phyloP scores from a whole-genome alignment of 2,329 filamentous ascomycete species.

The Delphinella strobiligena region DNA sequence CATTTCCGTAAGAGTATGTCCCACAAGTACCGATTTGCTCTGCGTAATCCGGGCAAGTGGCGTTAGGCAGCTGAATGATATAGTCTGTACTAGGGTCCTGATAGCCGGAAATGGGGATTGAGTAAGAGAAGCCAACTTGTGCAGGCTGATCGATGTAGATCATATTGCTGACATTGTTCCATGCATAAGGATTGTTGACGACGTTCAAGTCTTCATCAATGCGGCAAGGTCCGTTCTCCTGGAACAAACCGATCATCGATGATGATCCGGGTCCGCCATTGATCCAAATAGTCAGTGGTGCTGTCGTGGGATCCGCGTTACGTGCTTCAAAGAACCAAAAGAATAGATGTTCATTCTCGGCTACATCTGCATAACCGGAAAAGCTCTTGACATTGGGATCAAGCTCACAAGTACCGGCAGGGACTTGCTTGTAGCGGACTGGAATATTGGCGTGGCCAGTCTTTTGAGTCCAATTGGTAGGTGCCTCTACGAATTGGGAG shows the following conservation, averaged over 20 bases:
- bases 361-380: conserved; percentile 43
- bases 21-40: conserved; percentile 33
- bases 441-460: conserved; percentile 36
- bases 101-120: conserved; percentile 30
- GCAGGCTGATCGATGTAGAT: conserved; percentile 59
- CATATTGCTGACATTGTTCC: conserved; percentile 53
- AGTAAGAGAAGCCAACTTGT: conserved; percentile 48
- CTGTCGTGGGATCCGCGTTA: conserved; percentile 36
- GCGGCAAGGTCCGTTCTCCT: conserved; percentile 41
- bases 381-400: conserved; percentile 45
- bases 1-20: conserved; percentile 42
- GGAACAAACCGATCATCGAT: conserved; percentile 44
- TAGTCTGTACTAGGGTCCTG: conserved; percentile 17
- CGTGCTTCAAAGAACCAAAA: conserved; percentile 47
- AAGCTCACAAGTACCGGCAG: conserved; percentile 43
- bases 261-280: conserved; percentile 48
- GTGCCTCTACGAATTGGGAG: conserved; percentile 34
- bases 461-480: conserved; percentile 30
- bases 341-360: conserved; percentile 40
- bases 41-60: conserved; percentile 40
- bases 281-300: conserved; percentile 50
- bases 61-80: conserved; percentile 34
- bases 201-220: conserved; percentile 35
- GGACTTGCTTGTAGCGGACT: conserved; percentile 47
- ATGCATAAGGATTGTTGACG: conserved; percentile 50